Conservation (phyloP, 129 eudicot species). For the Saposhnikovia divaricata region DNA sequence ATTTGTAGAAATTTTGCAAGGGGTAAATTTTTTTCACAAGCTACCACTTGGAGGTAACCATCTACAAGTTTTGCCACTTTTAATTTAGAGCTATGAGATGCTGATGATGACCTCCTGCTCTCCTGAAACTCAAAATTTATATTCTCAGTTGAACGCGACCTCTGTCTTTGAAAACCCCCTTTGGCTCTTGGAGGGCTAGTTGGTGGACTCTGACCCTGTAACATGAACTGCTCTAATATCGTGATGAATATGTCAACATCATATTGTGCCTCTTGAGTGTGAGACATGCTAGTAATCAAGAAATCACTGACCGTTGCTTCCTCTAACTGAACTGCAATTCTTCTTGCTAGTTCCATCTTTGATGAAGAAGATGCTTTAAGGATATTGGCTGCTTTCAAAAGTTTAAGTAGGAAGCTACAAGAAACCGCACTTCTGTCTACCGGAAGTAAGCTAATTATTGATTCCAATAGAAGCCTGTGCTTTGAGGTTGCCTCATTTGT, state of each 20-base stretch:
- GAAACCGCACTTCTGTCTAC: slow-evolving; percentile 64
- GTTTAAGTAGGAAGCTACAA: slow-evolving; percentile 66
- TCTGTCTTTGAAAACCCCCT: slow-evolving; percentile 49
- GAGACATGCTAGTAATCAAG: slow-evolving; percentile 41
- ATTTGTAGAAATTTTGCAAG: slow-evolving; percentile 58
- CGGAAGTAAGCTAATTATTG: slow-evolving; percentile 74
- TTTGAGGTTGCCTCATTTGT: slow-evolving; percentile 30
- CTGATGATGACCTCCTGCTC: slow-evolving; percentile 71
- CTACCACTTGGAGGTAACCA: slow-evolving; percentile 67
- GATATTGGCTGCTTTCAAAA: slow-evolving; percentile 62
- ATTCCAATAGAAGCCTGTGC: slow-evolving; percentile 59
- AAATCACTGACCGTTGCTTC: slow-evolving; percentile 70
- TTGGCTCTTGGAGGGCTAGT: slow-evolving; percentile 60
- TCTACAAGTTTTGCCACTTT: slow-evolving; percentile 85
- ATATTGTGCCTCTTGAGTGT: slow-evolving; percentile 23
- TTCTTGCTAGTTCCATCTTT: slow-evolving; percentile 59
- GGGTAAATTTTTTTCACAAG: slow-evolving; percentile 49
- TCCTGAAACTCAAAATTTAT: slow-evolving; percentile 64
- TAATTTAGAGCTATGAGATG: slow-evolving; percentile 71
- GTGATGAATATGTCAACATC: slow-evolving; percentile 57
- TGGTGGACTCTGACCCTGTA: slow-evolving; percentile 69
- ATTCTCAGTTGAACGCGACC: slow-evolving; percentile 73
- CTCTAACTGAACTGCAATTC: slow-evolving; percentile 68
- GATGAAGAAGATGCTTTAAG: slow-evolving; percentile 60
- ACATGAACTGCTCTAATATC: slow-evolving; percentile 72